phyloP scores from a whole-genome alignment of 2,329 filamentous ascomycete species.

The Lachnellula hyalina region DNA sequence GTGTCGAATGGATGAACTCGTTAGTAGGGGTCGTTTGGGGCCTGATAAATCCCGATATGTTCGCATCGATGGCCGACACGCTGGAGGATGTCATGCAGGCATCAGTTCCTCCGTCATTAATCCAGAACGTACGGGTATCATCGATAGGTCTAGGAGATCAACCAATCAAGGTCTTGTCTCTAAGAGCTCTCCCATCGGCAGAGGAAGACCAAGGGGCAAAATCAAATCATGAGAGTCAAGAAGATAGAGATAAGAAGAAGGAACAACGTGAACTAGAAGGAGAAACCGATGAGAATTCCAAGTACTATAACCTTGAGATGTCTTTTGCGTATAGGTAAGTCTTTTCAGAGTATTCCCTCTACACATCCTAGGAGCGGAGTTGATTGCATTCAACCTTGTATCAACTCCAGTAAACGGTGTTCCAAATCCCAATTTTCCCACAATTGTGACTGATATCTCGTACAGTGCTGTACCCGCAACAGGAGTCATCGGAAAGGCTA shows the following conservation, averaged over 20 bases:
- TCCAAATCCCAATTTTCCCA: too few relatives aligned
- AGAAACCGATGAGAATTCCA: slow-evolving; percentile 12
- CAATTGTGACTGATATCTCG: too few relatives aligned
- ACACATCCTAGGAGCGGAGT: too few relatives aligned
- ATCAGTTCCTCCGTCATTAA: slow-evolving; percentile 17
- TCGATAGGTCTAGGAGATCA: slow-evolving; percentile 19
- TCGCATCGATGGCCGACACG: slow-evolving; percentile 18
- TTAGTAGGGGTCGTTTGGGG: slow-evolving; percentile 17
- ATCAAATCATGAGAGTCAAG: slow-evolving; percentile 3
- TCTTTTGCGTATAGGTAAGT: slow-evolving; percentile 10
- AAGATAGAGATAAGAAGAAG: slow-evolving; percentile 13
- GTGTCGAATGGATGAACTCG: slow-evolving; percentile 20
- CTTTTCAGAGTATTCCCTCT: too few relatives aligned
- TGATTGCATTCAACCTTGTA: too few relatives aligned
- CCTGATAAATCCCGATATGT: slow-evolving; percentile 20
- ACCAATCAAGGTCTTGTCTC: slow-evolving; percentile 16
- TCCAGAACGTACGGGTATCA: slow-evolving; percentile 17
- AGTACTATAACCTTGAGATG: slow-evolving; percentile 19
- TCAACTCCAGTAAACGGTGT: too few relatives aligned
- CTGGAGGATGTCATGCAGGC: slow-evolving; percentile 23
- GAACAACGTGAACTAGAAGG: slow-evolving; percentile 18
- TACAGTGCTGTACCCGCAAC: slow-evolving; percentile 19
- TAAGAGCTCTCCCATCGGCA: slow-evolving; percentile 15
- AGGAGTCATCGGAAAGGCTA: slow-evolving; percentile 20
- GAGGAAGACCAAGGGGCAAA: slow-evolving; percentile 13